phyloP scores from a whole-genome alignment of 2,329 filamentous ascomycete genomes.

The Chaetomium olivaceum region DNA sequence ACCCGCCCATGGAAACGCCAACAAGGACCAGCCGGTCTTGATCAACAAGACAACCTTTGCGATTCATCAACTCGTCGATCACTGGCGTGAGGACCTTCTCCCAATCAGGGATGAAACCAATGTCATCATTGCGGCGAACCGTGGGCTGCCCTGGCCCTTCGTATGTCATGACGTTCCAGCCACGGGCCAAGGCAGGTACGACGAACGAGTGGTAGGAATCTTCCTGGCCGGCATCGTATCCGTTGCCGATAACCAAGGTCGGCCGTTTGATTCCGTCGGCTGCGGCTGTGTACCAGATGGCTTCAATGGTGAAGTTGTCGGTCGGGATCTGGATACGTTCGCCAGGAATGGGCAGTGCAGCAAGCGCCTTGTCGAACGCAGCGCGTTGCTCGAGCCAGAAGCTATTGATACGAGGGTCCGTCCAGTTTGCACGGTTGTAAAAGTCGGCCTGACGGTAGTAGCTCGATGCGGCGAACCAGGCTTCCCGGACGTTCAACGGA shows the following conservation, averaged over 20 bases:
- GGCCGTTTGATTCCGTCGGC: constrained; percentile 1
- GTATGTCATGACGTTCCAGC: neutral
- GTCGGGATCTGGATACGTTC: constrained; percentile 1
- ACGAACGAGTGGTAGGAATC: neutral
- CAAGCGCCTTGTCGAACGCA: neutral
- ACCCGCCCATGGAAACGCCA: neutral
- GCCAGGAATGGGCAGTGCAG: neutral
- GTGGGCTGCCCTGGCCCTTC: neutral
- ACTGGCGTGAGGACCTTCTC: constrained; percentile 1
- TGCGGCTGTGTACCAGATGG: constrained; percentile 1
- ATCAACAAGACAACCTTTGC: neutral
- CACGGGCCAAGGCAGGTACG: neutral
- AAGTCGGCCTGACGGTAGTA: constrained; percentile 5
- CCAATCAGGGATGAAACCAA: neutral
- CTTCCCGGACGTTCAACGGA: neutral
- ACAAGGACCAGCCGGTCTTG: neutral
- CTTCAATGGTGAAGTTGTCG: constrained; percentile 3
- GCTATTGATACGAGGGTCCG: neutral
- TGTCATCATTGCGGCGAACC: neutral
- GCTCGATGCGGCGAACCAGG: neutral
- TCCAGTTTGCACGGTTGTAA: neutral
- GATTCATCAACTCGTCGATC: neutral
- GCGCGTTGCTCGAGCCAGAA: neutral
- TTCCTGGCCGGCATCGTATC: neutral
- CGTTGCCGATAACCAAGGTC: neutral